Evolutionary conservation across 495 filamentous ascomycete species (phyloP), one percentile per base, ranked within the genome.

Genomic region (Penicillium daleae): DNA sequence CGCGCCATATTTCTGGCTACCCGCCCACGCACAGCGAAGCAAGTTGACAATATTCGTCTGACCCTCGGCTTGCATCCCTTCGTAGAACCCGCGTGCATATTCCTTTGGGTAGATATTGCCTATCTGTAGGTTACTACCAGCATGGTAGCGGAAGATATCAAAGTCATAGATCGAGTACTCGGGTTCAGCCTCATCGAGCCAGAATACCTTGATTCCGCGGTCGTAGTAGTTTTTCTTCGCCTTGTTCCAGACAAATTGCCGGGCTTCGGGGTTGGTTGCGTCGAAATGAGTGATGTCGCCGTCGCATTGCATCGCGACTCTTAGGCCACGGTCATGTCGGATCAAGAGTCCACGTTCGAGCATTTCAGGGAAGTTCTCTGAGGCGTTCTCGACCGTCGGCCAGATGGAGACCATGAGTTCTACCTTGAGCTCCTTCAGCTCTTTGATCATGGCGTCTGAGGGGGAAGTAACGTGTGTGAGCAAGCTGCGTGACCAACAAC

Each of bases 391-490:
- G 24, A 87, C 83, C 0, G 82, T 85, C 0, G 85, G 85, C 84
- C 83, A 87, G 66, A 86, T 77, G 1, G 84, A 86, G 31, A 87
- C 84, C 83, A 87, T 85, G 7, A 85, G 75, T 57, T 86, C 81
- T 51, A 86, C 75, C 17, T 78, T 74, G 52, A 86, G 67, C 4
- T 75, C 71, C 39, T 82, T 70, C 6, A 86, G 78, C 66, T 86
- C 83, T 40, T 71, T 65, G 33, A 87, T 72, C 84, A 87, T 86
- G 26, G 81, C 80, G 52, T 80, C 77, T 80, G 4, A 24, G 21
- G 3, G 1, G 17, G 13, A 17, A 15, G 12, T 5, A 12, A 13
- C 9, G 2, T 0, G 7, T 46, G 42, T 46, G 0, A 46, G 42
- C 9, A 24, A 24, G 8, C 4, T 13, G 10, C 3, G 4, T 12